Percentiles rank a stretch among this genome's conserved stretches.
Conservation (phyloP, 768 basidiomycete genomes). For the Tricholoma saponaceum region DNA sequence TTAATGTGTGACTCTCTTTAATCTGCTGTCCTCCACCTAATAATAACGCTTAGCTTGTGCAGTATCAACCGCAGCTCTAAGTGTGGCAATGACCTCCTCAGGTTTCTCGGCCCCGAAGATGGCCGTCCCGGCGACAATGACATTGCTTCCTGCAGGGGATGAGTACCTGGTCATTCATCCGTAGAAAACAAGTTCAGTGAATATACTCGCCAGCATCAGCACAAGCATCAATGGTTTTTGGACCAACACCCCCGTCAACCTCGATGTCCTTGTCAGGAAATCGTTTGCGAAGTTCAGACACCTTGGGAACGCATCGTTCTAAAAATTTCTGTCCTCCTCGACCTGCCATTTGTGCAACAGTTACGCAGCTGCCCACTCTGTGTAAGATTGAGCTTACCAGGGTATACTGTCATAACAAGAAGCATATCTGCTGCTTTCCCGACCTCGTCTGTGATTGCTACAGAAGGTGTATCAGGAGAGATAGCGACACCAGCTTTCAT, state of each 20-base stretch:
- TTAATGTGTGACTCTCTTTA: background rate
- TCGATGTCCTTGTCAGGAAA: slow-evolving; percentile 97
- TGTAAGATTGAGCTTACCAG: slow-evolving; percentile 43
- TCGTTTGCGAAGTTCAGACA: slow-evolving; percentile 80
- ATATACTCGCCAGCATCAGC: slow-evolving; percentile 73
- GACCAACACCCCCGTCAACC: slow-evolving; percentile 97
- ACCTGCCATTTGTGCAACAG: slow-evolving; percentile 36
- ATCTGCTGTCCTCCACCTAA: background rate
- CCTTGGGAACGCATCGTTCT: slow-evolving; percentile 89
- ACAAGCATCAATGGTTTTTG: slow-evolving; percentile 81
- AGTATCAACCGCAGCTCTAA: slow-evolving; percentile 67
- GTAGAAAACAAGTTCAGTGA: background rate
- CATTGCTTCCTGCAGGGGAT: slow-evolving; percentile 75
- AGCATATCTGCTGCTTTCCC: slow-evolving; percentile 89
- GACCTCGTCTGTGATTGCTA: slow-evolving; percentile 82
- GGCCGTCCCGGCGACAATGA: slow-evolving; percentile 96
- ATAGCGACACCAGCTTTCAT: slow-evolving; percentile 98
- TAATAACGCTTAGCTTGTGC: slow-evolving; percentile 48
- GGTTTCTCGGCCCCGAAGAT: slow-evolving; percentile 85
- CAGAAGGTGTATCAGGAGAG: slow-evolving; percentile 90
- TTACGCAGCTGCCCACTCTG: background rate
- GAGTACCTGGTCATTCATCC: background rate
- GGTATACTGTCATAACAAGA: slow-evolving; percentile 97
- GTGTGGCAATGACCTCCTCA: slow-evolving; percentile 64
- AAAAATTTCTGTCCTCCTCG: slow-evolving; percentile 96